Evolutionary conservation across 2,329 filamentous ascomycete species (phyloP).

Genomic region (Colletotrichum tofieldiae): DNA sequence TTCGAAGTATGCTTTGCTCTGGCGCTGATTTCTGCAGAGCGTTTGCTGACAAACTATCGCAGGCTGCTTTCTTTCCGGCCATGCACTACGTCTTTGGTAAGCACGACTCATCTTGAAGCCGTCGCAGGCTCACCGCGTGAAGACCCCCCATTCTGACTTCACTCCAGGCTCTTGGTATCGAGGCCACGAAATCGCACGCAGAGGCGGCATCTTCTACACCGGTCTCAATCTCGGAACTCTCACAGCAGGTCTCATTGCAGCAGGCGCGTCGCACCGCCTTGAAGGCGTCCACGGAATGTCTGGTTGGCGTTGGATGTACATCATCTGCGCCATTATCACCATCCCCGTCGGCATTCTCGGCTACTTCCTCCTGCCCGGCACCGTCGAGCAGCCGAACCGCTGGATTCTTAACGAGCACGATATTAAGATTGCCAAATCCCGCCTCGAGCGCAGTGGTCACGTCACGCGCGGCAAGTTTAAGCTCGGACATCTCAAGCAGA

Average conservation of each 20-base stretch:
- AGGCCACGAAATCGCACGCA: slow-evolving; percentile 55
- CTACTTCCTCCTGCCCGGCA: slow-evolving; percentile 56
- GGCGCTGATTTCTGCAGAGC: slow-evolving; percentile 52
- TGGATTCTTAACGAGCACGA: slow-evolving; percentile 50
- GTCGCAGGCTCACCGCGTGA: slow-evolving; percentile 39
- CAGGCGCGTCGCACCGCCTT: slow-evolving; percentile 61
- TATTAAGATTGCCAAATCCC: slow-evolving; percentile 46
- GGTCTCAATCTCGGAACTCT: slow-evolving; percentile 61
- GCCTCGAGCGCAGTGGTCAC: slow-evolving; percentile 60
- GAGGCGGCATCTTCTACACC: slow-evolving; percentile 61
- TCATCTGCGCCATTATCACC: slow-evolving; percentile 61
- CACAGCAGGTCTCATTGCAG: slow-evolving; percentile 62
- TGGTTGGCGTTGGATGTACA: slow-evolving; percentile 65
- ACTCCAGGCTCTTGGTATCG: slow-evolving; percentile 64
- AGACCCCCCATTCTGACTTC: slow-evolving; percentile 56
- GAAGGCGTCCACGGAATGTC: slow-evolving; percentile 57
- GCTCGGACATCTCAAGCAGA: slow-evolving; percentile 49
- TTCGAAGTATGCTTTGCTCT: slow-evolving; percentile 42
- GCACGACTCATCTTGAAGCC: slow-evolving; percentile 16
- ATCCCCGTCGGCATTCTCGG: slow-evolving; percentile 58
- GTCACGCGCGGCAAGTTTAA: slow-evolving; percentile 55
- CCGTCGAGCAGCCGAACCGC: slow-evolving; percentile 49
- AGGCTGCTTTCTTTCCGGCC: slow-evolving; percentile 52
- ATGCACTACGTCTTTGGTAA: slow-evolving; percentile 57
- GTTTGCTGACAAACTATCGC: slow-evolving; percentile 58